Base-by-base conservation (phyloP, 805 yeast genomes). In the Nakazawaea anatomiae region DNA sequence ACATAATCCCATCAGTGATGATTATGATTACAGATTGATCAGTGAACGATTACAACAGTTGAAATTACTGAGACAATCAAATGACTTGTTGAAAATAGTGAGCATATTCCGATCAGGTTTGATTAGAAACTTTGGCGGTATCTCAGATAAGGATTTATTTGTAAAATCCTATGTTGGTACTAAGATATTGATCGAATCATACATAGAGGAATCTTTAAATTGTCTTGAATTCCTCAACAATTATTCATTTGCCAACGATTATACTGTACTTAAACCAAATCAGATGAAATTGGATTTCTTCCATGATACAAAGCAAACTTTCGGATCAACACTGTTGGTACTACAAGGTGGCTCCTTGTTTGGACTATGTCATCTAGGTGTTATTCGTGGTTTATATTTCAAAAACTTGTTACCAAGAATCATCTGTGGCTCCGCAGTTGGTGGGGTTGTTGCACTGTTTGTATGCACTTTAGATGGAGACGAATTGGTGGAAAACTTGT, bases 311-410 rank as follows among this genome's bases (percentile, higher is more conserved):
- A 79, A 88, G 58, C 90, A 89, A 63, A 83, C 96, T 0, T 80
- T 87, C 64, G 99, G 99, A 0, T 80, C 89, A 45, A 89, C 98
- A 0, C 97, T 97, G 0, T 72, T 94, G 51, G 80, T 92, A 39
- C 71, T 94, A 29, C 97, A 94, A 67, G 99, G 99, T 31, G 98
- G 99, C 2, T 87, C 97, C 0, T 69, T 94, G 27, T 94, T 92
- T 69, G 98, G 99, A 0, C 70, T 94, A 54, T 91, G 96, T 60
- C 99, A 94, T 65, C 63, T 94, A 36, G 99, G 99, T 1, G 96
- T 91, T 1, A 87, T 92, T 7, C 85, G 86, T 55, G 92, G 94
- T 0, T 71, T 94, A n/a, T 79, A 85, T 54, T 76, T 77, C 56
- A 82, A 85, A 55, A 85, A 87, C 1, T 68, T 91, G 39, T 71